A percentile compares a stretch with the other conserved stretches of the same genome.
Conservation (phyloP, 768 basidiomycete genomes). For the Pleurotus platypus region DNA sequence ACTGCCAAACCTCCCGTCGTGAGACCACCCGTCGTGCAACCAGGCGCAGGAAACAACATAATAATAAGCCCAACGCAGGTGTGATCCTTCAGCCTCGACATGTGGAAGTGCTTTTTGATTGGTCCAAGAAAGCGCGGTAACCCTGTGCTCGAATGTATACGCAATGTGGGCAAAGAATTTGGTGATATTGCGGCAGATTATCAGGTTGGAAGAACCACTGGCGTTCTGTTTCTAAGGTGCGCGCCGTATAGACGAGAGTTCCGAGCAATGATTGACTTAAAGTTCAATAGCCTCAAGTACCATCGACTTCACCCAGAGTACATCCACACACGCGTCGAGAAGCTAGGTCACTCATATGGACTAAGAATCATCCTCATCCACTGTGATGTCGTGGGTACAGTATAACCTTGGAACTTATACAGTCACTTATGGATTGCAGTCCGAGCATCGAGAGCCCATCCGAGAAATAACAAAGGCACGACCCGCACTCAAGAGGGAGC, state of each 20-base stretch:
- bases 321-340: constrained; percentile 86
- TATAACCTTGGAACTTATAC: background rate
- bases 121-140: constrained; percentile 67
- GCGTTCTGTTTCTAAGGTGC: constrained; percentile 89
- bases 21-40: constrained; percentile 51
- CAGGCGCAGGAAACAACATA: constrained; percentile 62
- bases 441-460: constrained; percentile 88
- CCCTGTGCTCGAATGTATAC: constrained; percentile 81
- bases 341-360: constrained; percentile 76
- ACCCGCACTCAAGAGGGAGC: constrained; percentile 1
- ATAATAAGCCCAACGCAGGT: constrained; percentile 63
- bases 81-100: background rate
- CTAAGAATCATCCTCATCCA: constrained; percentile 83
- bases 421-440: constrained; percentile 38
- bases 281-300: constrained; percentile 69
- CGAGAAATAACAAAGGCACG: constrained; percentile 86
- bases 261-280: too few species aligned
- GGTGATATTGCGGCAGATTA: constrained; percentile 93
- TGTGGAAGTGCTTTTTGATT: background rate
- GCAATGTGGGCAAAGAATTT: constrained; percentile 90
- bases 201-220: constrained; percentile 92
- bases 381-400: constrained; percentile 81
- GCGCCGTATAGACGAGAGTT: background rate
- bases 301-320: constrained; percentile 98
- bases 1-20: constrained; percentile 48